These are phyloP conservation scores for Escallonia rubra DNA, from an alignment of 129 eudicot species.

Conservation along the genomic window DNA sequence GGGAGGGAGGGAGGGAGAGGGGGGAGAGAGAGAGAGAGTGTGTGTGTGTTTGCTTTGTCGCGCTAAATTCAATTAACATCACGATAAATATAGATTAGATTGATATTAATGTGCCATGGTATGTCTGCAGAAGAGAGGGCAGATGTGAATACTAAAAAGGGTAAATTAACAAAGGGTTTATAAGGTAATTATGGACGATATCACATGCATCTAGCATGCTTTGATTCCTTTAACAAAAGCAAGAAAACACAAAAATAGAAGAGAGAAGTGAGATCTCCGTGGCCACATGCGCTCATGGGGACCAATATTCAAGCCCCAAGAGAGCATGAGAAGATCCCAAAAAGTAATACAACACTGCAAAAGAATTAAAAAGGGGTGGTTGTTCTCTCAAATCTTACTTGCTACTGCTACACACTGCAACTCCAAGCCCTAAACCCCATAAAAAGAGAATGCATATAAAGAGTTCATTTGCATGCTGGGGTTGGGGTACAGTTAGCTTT, in stretches of 20 bases:
- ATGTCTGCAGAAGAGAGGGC: conserved; percentile 9
- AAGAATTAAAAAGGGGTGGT: neutral
- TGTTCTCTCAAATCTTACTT: conserved; percentile 11
- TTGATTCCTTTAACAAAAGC: conserved; percentile 42
- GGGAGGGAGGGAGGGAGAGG: no score
- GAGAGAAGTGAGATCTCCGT: conserved; percentile 1
- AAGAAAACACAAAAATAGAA: conserved; percentile 9
- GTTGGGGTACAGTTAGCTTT: conserved; percentile 25
- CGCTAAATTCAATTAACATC: neutral
- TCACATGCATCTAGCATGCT: conserved; percentile 61
- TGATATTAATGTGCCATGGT: neutral
- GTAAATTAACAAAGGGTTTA: conserved; percentile 17
- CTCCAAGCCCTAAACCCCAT: conserved; percentile 12
- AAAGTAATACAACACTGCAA: conserved; percentile 2
- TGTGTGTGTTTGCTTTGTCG: neutral
- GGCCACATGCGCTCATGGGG: conserved; percentile 29
- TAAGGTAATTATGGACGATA: conserved; percentile 34
- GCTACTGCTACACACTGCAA: neutral
- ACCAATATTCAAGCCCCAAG: conserved; percentile 8
- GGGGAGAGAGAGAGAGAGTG: no score
- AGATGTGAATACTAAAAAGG: conserved; percentile 13
- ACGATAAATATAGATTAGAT: neutral
- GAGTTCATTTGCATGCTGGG: conserved; percentile 16
- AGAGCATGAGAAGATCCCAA: conserved; percentile 26
- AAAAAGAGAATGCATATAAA: neutral